Percentiles rank a stretch among this genome's conserved stretches.
Evolutionary conservation across 176 grass and related monocot species (phyloP).

Genomic region (Carex kokanica): DNA sequence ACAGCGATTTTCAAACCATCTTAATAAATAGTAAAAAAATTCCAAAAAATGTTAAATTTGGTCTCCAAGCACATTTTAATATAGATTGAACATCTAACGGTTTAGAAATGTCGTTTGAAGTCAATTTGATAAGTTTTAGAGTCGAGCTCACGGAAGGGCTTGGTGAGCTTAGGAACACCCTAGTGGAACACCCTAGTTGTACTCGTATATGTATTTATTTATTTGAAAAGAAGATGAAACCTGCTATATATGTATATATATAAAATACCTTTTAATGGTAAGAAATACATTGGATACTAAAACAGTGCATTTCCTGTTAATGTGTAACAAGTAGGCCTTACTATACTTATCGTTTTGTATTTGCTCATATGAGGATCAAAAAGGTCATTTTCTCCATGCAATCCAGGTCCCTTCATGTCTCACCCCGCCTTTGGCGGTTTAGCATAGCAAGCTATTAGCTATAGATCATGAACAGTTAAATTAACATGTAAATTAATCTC

Average conservation of each 20-base stretch:
- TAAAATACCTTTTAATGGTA: not conserved
- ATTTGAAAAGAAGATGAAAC: not conserved
- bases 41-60: no score
- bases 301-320: not conserved
- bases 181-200: no score
- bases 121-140: no score
- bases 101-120: no score
- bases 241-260: not conserved
- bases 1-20: no score
- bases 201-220: no score
- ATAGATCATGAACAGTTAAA: not conserved
- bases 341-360: not conserved
- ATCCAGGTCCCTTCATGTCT: not conserved
- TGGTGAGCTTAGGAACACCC: no score
- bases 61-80: no score
- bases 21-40: no score
- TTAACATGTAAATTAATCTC: not conserved
- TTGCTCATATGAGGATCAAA: not conserved
- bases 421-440: constrained; percentile 1
- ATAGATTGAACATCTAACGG: no score
- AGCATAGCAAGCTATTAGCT: not conserved
- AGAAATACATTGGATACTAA: not conserved
- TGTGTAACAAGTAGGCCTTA: not conserved
- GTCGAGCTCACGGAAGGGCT: no score
- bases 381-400: not conserved